Percentiles rank a stretch among this genome's conserved stretches.
Conservation (phyloP, 352 stramenopile species). For the Phytopythium litorale region DNA sequence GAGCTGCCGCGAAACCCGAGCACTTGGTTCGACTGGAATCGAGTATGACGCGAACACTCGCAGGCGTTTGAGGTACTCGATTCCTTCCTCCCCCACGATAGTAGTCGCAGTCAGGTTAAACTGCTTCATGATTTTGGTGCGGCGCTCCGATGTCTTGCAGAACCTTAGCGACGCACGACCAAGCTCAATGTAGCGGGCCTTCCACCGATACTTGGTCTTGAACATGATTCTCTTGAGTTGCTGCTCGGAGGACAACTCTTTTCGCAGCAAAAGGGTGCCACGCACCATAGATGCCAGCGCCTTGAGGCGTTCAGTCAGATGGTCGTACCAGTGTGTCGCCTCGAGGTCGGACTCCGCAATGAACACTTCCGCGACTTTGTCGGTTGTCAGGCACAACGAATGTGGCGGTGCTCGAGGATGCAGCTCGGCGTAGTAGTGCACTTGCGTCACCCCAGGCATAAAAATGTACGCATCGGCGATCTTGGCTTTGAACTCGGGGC, state of each 20-base stretch:
- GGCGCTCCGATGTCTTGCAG: slow-evolving; percentile 35
- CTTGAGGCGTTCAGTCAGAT: slow-evolving; percentile 48
- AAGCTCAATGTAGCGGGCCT: slow-evolving; percentile 48
- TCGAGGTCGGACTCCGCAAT: slow-evolving; percentile 48
- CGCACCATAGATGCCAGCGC: slow-evolving; percentile 47
- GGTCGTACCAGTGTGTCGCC: slow-evolving; percentile 37
- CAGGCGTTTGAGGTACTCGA: slow-evolving; percentile 46
- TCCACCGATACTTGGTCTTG: slow-evolving; percentile 70
- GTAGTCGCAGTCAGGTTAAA: slow-evolving; percentile 53
- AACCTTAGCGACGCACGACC: slow-evolving; percentile 50
- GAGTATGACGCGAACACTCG: slow-evolving; percentile 33
- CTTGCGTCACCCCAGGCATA: slow-evolving; percentile 26
- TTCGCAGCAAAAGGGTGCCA: slow-evolving; percentile 45
- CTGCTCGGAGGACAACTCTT: slow-evolving; percentile 37
- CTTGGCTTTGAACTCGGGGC: slow-evolving; percentile 48
- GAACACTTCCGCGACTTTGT: slow-evolving; percentile 58
- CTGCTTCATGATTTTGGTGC: slow-evolving; percentile 61
- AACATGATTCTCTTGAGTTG: slow-evolving; percentile 53
- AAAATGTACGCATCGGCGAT: slow-evolving; percentile 61
- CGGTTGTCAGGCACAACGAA: slow-evolving; percentile 61
- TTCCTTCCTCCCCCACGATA: slow-evolving; percentile 51
- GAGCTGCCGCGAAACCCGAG: slow-evolving; percentile 7
- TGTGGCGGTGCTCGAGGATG: slow-evolving; percentile 46
- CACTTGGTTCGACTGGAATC: slow-evolving; percentile 25
- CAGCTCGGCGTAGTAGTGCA: slow-evolving; percentile 62